These are phyloP conservation scores for Agrocybe chaxingu DNA, from an alignment of 768 basidiomycete genomes.

Conservation along the genomic window DNA sequence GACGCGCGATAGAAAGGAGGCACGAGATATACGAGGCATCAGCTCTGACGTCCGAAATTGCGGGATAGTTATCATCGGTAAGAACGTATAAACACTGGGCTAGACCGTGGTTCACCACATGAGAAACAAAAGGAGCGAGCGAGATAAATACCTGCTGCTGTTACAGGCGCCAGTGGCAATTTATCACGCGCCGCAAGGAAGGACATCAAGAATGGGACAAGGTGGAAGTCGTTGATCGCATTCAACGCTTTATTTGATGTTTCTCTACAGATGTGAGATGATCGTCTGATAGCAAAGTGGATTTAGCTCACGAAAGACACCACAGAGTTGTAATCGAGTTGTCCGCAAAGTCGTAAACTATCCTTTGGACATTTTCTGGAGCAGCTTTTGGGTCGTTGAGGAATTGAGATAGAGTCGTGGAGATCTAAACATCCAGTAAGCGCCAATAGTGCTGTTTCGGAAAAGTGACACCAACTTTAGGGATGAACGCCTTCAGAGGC, in stretches of 20 bases:
- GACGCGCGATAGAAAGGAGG: constrained; percentile 59
- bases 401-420: constrained; percentile 65
- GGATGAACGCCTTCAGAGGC: constrained; percentile 71
- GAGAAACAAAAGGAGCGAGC: background rate
- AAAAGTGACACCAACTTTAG: constrained; percentile 52
- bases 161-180: constrained; percentile 68
- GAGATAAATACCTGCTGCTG: constrained; percentile 66
- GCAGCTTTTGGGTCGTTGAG: constrained; percentile 58
- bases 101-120: constrained; percentile 22
- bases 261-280: constrained; percentile 54
- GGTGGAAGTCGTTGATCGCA: constrained; percentile 77
- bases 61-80: constrained; percentile 85
- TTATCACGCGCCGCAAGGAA: constrained; percentile 72
- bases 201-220: constrained; percentile 86
- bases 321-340: constrained; percentile 91
- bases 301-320: constrained; percentile 83
- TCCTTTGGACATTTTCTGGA: constrained; percentile 66
- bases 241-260: constrained; percentile 90
- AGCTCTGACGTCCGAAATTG: constrained; percentile 60
- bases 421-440: constrained; percentile 50
- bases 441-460: background rate
- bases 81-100: constrained; percentile 93
- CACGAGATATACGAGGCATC: constrained; percentile 61
- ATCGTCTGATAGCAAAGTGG: background rate
- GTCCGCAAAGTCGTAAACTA: constrained; percentile 86